A percentile compares a stretch with the other conserved stretches of the same genome.
Evolutionary conservation across 805 yeast species (phyloP).

Genomic region (Clavispora vitiphila): DNA sequence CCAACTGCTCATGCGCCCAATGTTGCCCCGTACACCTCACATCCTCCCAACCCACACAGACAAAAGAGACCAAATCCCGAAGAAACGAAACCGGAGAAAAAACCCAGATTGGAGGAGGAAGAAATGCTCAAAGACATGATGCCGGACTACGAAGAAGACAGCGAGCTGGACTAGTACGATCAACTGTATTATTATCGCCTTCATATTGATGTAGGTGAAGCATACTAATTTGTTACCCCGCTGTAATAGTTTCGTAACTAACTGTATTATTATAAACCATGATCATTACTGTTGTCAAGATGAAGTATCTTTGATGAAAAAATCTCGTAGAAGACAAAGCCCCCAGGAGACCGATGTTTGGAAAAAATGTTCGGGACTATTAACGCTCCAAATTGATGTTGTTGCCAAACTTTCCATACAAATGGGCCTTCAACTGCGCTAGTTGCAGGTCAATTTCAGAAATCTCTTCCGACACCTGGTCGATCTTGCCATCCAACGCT

Average conservation of each 20-base stretch:
- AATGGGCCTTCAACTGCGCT: constrained; percentile 56
- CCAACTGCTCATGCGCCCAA: constrained; percentile 6
- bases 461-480: constrained; percentile 40
- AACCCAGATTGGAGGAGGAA: constrained; percentile 5
- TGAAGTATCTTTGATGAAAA: too few species aligned
- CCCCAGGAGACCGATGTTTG: too few species aligned
- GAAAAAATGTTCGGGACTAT: too few species aligned
- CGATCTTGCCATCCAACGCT: constrained; percentile 46
- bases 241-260: too few species aligned
- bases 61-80: not conserved
- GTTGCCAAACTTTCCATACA: constrained; percentile 86
- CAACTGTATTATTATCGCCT: not conserved
- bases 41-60: not conserved
- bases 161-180: constrained; percentile 13
- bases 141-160: constrained; percentile 19
- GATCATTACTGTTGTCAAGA: too few species aligned
- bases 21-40: constrained; percentile 7
- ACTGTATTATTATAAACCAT: not conserved
- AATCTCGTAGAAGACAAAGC: too few species aligned
- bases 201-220: too few species aligned
- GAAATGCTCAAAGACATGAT: constrained; percentile 15
- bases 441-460: constrained; percentile 52
- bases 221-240: too few species aligned
- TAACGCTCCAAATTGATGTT: constrained; percentile 78
- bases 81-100: constrained; percentile 2